Percentiles rank a stretch among this genome's conserved stretches.
phyloP scores from a whole-genome alignment of 768 basidiomycete genomes.

The Tulasnella sp. region DNA sequence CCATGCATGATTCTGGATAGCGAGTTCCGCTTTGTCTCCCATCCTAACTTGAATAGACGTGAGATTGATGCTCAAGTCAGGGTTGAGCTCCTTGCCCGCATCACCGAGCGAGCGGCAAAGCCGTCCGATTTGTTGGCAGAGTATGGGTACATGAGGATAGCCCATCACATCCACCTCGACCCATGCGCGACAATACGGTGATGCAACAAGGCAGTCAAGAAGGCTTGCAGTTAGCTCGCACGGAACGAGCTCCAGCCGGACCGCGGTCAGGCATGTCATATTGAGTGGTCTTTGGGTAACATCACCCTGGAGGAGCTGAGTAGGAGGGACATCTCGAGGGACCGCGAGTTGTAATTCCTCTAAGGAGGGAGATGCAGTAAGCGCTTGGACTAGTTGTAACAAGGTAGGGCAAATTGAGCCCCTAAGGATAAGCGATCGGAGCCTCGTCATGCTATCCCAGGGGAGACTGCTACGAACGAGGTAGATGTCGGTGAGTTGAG shows the following conservation, averaged over 20 bases:
- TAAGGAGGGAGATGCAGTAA: not conserved
- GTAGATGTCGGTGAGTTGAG: not conserved
- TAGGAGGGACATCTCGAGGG: too few species aligned
- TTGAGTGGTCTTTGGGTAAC: not conserved
- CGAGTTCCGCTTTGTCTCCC: not conserved
- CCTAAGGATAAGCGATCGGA: not conserved
- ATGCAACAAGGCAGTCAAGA: not conserved
- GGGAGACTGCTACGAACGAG: not conserved
- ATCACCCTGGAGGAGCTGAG: not conserved
- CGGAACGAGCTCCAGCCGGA: not conserved
- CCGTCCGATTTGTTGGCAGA: not conserved
- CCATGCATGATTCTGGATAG: not conserved
- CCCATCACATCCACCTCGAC: not conserved
- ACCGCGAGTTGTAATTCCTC: not conserved
- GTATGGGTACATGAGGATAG: not conserved
- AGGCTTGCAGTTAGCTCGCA: not conserved
- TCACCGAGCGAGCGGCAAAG: not conserved
- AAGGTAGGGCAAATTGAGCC: not conserved
- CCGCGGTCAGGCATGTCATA: not conserved
- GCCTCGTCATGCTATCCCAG: not conserved
- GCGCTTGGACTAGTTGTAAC: not conserved
- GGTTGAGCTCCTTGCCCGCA: not conserved
- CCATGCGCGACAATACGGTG: not conserved
- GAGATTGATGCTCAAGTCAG: not conserved
- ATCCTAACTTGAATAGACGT: not conserved